Percentiles rank a stretch among this genome's conserved stretches.
These are phyloP conservation scores for Lodderomyces parapsilosis DNA, from an alignment of 1,139 yeast genomes.

Conservation along the genomic window DNA sequence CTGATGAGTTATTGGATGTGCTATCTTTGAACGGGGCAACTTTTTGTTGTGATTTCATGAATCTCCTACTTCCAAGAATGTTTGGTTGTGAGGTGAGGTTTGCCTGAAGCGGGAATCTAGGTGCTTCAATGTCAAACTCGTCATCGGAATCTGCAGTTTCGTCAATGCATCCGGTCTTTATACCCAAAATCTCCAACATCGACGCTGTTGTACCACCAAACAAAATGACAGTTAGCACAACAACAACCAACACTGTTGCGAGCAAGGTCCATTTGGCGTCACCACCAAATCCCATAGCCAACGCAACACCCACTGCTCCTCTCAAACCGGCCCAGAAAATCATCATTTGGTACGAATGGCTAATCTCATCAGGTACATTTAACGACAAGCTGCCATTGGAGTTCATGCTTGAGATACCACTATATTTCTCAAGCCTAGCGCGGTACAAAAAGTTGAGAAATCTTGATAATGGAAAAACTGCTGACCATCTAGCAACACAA, in stretches of 20 bases:
- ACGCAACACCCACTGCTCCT: constrained; percentile 99
- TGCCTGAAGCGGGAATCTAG: constrained; percentile 38
- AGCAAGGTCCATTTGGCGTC: constrained; percentile 85
- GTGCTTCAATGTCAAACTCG: constrained; percentile 90
- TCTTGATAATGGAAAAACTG: constrained; percentile 91
- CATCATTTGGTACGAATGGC: constrained; percentile 97
- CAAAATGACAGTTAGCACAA: constrained; percentile 89
- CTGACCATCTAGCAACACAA: constrained; percentile 95
- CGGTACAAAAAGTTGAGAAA: constrained; percentile 78
- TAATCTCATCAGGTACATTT: constrained; percentile 77
- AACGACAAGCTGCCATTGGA: constrained; percentile 15
- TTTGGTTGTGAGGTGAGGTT: constrained; percentile 10
- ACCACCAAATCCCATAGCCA: constrained; percentile 97
- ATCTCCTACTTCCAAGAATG: constrained; percentile 37
- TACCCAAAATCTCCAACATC: constrained; percentile 92
- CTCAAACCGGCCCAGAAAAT: constrained; percentile 99
- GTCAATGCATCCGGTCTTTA: constrained; percentile 85
- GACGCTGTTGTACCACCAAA: constrained; percentile 99
- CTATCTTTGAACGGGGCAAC: constrained; percentile 12
- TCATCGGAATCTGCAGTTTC: constrained; percentile 79
- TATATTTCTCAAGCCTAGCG: constrained; percentile 46
- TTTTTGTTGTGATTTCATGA: constrained; percentile 11
- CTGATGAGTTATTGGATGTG: constrained; percentile 7
- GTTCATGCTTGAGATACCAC: constrained; percentile 20
- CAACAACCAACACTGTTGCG: constrained; percentile 95